These are phyloP conservation scores for Funneliformis mosseae DNA, from an alignment of 192 early-diverging fungal genomes.

Conservation along the genomic window DNA sequence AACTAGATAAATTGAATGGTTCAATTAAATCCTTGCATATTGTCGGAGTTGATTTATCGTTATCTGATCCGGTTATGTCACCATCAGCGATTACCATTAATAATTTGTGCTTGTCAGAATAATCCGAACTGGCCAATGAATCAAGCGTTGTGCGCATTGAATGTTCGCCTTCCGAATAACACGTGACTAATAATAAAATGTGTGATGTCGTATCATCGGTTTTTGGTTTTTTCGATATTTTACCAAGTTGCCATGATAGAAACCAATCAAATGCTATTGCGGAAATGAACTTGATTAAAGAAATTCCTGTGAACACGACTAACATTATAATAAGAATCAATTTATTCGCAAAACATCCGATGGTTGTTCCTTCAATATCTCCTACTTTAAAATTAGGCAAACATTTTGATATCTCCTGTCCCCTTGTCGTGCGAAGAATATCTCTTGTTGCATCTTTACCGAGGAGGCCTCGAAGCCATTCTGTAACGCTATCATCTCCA, in stretches of 20 bases:
- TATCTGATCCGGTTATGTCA: constrained; percentile 81
- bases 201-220: constrained; percentile 33
- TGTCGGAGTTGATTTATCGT: constrained; percentile 75
- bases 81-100: constrained; percentile 90
- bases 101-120: constrained; percentile 83
- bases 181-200: constrained; percentile 84
- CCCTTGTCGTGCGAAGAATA: not conserved
- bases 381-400: constrained; percentile 38
- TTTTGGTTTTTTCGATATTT: constrained; percentile 37
- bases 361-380: constrained; percentile 44
- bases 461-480: constrained; percentile 18
- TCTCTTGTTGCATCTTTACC: constrained; percentile 27
- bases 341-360: constrained; percentile 45
- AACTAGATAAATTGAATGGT: constrained; percentile 51
- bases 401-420: constrained; percentile 17
- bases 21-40: constrained; percentile 82
- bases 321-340: constrained; percentile 35
- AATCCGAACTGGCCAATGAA: constrained; percentile 79
- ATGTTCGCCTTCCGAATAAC: constrained; percentile 89
- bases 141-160: constrained; percentile 83
- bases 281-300: constrained; percentile 47
- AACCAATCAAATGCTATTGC: constrained; percentile 49
- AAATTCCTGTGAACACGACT: constrained; percentile 27
- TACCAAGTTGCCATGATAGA: constrained; percentile 38
- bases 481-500: constrained; percentile 1